These are phyloP conservation scores for Peronospora destructor DNA, from an alignment of 352 stramenopile species.

Conservation along the genomic window DNA sequence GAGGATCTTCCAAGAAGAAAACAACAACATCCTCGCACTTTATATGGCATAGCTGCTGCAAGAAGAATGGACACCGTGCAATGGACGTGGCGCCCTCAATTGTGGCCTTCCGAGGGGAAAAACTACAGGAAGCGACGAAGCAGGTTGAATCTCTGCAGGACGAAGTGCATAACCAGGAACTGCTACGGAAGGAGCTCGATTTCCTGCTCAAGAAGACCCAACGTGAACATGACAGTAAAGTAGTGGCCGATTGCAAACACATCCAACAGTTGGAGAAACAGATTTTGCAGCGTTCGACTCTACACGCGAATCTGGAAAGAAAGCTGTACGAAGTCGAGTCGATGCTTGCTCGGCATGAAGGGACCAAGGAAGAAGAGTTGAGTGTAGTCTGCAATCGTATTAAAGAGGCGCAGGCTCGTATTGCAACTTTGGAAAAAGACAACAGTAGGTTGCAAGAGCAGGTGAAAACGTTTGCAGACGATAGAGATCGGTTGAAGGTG, in stretches of 20 bases:
- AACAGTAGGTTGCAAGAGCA: slow-evolving; percentile 29
- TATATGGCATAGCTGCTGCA: slow-evolving; percentile 79
- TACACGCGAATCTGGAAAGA: slow-evolving; percentile 54
- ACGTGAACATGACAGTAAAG: slow-evolving; percentile 65
- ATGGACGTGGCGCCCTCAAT: slow-evolving; percentile 72
- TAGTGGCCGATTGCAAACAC: slow-evolving; percentile 47
- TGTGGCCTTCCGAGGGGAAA: slow-evolving; percentile 62
- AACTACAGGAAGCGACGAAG: slow-evolving; percentile 51
- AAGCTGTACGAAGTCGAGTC: slow-evolving; percentile 73
- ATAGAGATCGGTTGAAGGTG: slow-evolving; percentile 31
- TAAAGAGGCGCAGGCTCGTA: slow-evolving; percentile 20
- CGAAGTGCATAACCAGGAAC: slow-evolving; percentile 57
- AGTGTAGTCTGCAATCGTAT: slow-evolving; percentile 27
- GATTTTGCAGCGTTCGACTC: slow-evolving; percentile 54
- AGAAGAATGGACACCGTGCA: slow-evolving; percentile 60
- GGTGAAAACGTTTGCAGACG: slow-evolving; percentile 24
- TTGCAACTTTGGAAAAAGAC: slow-evolving; percentile 34
- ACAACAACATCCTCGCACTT: slow-evolving; percentile 32
- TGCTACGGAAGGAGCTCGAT: slow-evolving; percentile 51
- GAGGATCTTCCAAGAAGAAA: slow-evolving; percentile 39
- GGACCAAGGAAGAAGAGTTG: slow-evolving; percentile 42
- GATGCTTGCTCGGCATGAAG: slow-evolving; percentile 43
- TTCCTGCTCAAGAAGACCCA: slow-evolving; percentile 68
- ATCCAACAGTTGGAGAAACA: slow-evolving; percentile 73
- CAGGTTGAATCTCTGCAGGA: slow-evolving; percentile 45